Evolutionary conservation across 164 flowering plant genomes (phyloP), one percentile per base, ranked within the genome.

Genomic region (Magnolia kwangsiensis): DNA sequence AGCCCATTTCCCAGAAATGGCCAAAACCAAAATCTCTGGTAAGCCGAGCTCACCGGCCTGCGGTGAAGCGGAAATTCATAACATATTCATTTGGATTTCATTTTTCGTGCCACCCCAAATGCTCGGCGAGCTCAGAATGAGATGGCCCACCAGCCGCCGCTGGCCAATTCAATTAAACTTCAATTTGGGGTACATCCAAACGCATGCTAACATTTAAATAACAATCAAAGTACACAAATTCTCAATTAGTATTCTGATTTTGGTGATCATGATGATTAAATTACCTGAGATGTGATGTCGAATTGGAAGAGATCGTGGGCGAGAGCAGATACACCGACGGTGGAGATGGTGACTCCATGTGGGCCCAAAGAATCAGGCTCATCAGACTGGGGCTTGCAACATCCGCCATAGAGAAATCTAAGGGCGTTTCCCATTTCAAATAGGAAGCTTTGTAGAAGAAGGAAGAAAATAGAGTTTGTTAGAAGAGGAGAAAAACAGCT

Each of bases 231-330:
- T 9, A 58, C 61, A 23, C 21, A 61, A n/a, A 61, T 71, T 61
- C 37, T 19, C 37, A 5, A 59, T 2, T 9, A 27, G 61, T 9
- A 14, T 29, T 8, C 11, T 21, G 50, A 72, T n/a, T 51, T 14
- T 20, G 64, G 27, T 55, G 59, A 19, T 8, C 27, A 63, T 10
- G 74, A 71, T 37, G 21, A 64, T 16, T 61, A 50, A 10, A 11
- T 13, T 76, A 89, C 97, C 93, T 93, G 91, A 14, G 93, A 84
- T 76, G 92, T 95, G 86, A 78, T 87, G 61, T 94, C 93, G 71
- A 91, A 92, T 82, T 86, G 82, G 69, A 85, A 86, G 72, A 94
- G 86, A 84, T 94, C 97, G 1, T 78, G 91, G 74, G 95, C 95
- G 8, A 92, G 88, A 58, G 97, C 95, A 0, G 97, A 87, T 72